Evolutionary conservation across 2,329 filamentous ascomycete species (phyloP), one percentile per base, ranked within the genome.

Genomic region (Pseudogymnoascus sp.): DNA sequence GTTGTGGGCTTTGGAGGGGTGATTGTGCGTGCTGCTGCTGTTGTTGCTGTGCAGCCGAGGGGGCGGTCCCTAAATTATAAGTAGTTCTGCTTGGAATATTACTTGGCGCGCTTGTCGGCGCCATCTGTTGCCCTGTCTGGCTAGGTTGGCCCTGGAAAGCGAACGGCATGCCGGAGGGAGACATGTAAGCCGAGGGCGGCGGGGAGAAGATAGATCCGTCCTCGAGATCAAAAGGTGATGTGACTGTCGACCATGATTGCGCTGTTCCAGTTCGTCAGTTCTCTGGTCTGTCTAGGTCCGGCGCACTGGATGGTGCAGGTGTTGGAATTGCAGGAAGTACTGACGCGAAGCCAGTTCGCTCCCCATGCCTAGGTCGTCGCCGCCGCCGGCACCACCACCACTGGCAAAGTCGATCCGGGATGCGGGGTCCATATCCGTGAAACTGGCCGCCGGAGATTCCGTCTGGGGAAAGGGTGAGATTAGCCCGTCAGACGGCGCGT

Each of bases 241-340:
- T 53, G 23, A 53, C 44, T 11, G 44, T 53, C 44, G 44, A 28
- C 44, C 44, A 53, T 53, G 44, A 53, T 31, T 53, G 44, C 23
- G 44, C 44, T 53, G 23, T 53, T 53, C 44, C 23, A 53, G 23
- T 53, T 53, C 44, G 44, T 53, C 23, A 53, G 44, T 53, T 47
- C 14, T 53, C 44, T 28, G 44, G 23, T 53, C 44, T 53, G 23
- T 28, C 44, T 53, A 53, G 23, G 23, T 53, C 44, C 44, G 44
- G 44, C 44, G 44, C 23, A 12, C 2, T 25, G 42, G 42, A 11
- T 47, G 44, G 44, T 50, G 44, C 44, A 28, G 28, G 23, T 50
- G 21, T 16, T 14, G 44, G 23, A 50, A 28, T 42, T 10, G 40
- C 44, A 50, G 44, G 44, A n/a, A 50, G 44, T 50, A 50, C 44